These are phyloP conservation scores for Auricularia auricula-judae DNA, from an alignment of 768 basidiomycete genomes.

Conservation along the genomic window DNA sequence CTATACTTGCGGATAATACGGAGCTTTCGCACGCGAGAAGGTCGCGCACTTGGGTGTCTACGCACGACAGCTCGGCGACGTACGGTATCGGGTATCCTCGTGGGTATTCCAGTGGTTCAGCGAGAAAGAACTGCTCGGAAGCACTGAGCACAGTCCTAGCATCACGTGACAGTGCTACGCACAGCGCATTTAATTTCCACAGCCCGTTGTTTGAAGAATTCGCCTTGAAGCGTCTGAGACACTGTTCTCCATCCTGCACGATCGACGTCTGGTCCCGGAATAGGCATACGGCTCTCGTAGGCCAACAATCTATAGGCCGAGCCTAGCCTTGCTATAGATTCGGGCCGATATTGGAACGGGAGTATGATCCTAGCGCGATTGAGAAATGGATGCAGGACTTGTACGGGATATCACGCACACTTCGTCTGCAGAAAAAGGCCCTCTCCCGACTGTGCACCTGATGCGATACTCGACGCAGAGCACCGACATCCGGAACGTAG, in stretches of 20 bases:
- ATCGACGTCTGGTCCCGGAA: background rate
- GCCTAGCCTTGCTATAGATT: background rate
- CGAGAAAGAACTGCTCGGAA: background rate
- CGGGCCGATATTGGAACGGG: background rate
- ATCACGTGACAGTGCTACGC: background rate
- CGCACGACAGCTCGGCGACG: background rate
- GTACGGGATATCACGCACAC: background rate
- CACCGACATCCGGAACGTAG: background rate
- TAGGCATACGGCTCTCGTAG: background rate
- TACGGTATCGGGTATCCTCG: background rate
- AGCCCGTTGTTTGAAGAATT: background rate
- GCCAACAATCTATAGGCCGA: background rate
- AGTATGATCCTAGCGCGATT: background rate
- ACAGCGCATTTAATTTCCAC: background rate
- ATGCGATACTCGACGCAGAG: background rate
- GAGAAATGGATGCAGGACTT: background rate
- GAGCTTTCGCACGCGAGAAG: background rate
- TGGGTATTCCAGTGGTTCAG: background rate
- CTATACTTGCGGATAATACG: background rate
- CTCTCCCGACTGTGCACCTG: background rate
- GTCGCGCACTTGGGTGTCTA: background rate
- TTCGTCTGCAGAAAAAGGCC: background rate
- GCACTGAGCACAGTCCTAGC: background rate
- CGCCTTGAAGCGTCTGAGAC: background rate
- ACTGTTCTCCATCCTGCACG: background rate